Base-by-base conservation (phyloP, 2,329 filamentous ascomycete genomes). In the Colletotrichum sp. region DNA sequence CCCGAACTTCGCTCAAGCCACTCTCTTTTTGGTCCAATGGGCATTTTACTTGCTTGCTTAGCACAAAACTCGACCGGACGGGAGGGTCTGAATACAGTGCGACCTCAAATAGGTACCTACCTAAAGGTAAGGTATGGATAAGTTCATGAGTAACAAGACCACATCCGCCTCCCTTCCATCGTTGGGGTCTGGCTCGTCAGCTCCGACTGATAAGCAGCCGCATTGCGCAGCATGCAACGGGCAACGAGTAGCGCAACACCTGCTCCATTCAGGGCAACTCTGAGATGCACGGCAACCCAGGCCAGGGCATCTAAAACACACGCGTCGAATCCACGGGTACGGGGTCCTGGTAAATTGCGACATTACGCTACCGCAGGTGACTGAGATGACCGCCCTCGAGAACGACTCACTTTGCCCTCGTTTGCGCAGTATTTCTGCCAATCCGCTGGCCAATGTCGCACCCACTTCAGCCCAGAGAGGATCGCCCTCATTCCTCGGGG, bases 391-490 rank as follows among this genome's bases (percentile, higher is more conserved):
- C 28, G 30, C 52, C 59, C 39, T 34, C n/a, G 16, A 10, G 55
- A 26, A 21, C 55, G 21, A 59, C 21, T 28, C 26, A 28, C 55
- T 28, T 18, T 28, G 36, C 57, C 55, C 39, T 63, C 63, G 16
- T 43, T 13, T 61, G n/a, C 57, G 64, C 73, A 72, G 63, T 43
- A 75, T 43, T 73, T 68, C 70, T 72, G 43, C 63, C 43, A 70
- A 63, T 52, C 67, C 52, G 21, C 21, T 24, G 61, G 55, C 57
- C 55, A 34, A 39, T 52, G 39, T 43, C 13, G 26, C 67, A 61
- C 28, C 73, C 73, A 75, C 73, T 75, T 75, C 73, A 73, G 73
- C 70, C 73, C 64, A 73, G 70, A 73, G 34, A 59, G 59, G 26
- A 70, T 43, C 43, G 39, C 60, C 60, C 64, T 59, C 73, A 73